Evolutionary conservation across 768 basidiomycete genomes (phyloP), one percentile per base, ranked within the genome.

Genomic region (Neoboletus brunneissimus): DNA sequence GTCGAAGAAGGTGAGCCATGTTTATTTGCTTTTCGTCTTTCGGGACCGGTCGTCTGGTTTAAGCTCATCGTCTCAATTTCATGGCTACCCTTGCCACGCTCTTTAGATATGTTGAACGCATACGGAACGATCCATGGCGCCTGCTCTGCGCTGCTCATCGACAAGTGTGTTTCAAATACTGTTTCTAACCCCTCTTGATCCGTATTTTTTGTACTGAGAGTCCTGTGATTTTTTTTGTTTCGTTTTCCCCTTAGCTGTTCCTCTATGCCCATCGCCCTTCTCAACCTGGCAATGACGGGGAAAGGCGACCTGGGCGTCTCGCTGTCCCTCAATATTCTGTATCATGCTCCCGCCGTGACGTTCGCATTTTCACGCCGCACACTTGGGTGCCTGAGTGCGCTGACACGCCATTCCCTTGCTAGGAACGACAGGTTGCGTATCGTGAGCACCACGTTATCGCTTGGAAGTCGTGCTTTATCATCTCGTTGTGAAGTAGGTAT

Each of bases 21-120:
- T 27, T 29, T 15, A 1, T 49, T 15, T 27, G 27, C 7, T 10
- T 10, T 5, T 15, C 13, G 15, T 16, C 5, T 4, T 16, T 47
- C 20, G 31, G 20, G 9, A 32, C 31, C 5, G 27, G 20, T 32
- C 6, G n/a, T 42, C 16, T 35, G 18, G 22, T 31, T 23, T 31
- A 23, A 22, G 32, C 50, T 40, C 48, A 29, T 34, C 9, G 22
- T 11, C 20, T 34, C 20, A 22, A 16, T 48, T 5, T 10, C 32
- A 32, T 11, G 31, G 32, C 10, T 12, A 8, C 5, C 44, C 10
- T 22, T 22, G 12, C n/a, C 18, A 29, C 8, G 31, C 46, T 20
- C 5, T 25, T n/a, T 25, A 85, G 83, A 85, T 57, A 84, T 85
- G 82, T 48, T 84, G 10, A 84, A 84, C 56, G 73, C 71, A 20